Evolutionary conservation across 2,329 filamentous ascomycete genomes (phyloP).

Genomic region (Aspergillus phoenicis): DNA sequence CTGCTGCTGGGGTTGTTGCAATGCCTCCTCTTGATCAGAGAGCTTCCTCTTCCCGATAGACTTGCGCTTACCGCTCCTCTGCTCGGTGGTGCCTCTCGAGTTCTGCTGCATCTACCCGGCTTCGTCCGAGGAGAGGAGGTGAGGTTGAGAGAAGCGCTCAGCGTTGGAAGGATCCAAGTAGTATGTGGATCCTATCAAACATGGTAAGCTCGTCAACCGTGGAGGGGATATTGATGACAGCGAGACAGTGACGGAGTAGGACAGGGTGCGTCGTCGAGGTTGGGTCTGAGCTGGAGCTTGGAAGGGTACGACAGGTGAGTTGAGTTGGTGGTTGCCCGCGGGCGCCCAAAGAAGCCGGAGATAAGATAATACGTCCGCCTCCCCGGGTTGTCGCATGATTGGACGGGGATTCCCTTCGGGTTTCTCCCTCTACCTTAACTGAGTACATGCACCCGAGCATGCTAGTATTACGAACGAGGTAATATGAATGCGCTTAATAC

Average conservation of each 20-base stretch:
- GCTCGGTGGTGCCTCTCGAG: conserved; percentile 40
- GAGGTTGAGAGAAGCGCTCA: conserved; percentile 22
- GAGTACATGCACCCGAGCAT: too few relatives aligned
- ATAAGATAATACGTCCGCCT: conserved; percentile 35
- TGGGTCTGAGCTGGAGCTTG: conserved; percentile 3
- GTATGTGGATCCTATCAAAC: conserved; percentile 16
- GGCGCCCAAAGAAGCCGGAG: conserved; percentile 21
- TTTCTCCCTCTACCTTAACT: too few relatives aligned
- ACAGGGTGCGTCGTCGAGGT: conserved; percentile 11
- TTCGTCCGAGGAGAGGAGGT: conserved; percentile 27
- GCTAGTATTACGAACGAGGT: too few relatives aligned
- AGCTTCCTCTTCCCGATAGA: conserved; percentile 47
- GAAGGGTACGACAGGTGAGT: not conserved
- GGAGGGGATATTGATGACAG: conserved; percentile 1
- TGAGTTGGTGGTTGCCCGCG: not conserved
- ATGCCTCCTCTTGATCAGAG: conserved; percentile 36
- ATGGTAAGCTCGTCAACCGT: conserved; percentile 19
- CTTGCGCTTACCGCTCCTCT: conserved; percentile 48
- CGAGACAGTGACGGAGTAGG: conserved; percentile 5
- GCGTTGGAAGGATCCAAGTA: conserved; percentile 23
- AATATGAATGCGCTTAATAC: not conserved
- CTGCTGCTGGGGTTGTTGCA: conserved; percentile 33
- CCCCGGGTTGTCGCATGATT: not conserved
- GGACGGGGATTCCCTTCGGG: not conserved
- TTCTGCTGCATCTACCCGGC: conserved; percentile 49